Base-by-base conservation (phyloP, 306 rosid species). In the Quercus cerris region DNA sequence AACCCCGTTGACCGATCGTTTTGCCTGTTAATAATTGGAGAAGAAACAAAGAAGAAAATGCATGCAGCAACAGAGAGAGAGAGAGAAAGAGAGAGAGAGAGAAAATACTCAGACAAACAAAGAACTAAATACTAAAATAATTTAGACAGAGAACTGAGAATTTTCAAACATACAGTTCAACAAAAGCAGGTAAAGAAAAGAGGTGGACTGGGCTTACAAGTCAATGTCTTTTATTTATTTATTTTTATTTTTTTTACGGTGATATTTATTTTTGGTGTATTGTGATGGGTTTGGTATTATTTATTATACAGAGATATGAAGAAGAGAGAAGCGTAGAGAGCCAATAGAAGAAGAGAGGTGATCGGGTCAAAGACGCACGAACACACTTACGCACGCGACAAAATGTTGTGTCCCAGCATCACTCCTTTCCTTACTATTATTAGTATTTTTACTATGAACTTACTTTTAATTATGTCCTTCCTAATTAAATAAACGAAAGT, bases 1-100 rank as follows among this genome's bases (percentile, higher is more conserved):
- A 19, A 67, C 52, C 52, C 72, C 72, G 72, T 67, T 67, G 72
- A 67, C 72, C 72, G 72, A 35, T 35, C 52, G 72, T 1, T 67
- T 33, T 14, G 46, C 72, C 1, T 18, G 72, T 6, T 22, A 5
- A 4, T 28, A 22, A 11, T 5, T 28, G 30, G 17, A 2, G 23
- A 67, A 1, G 9, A 19, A 23, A 20, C 25, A 17, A 31, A 7
- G 35, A 67, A 44, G 19, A 46, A 30, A 6, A 67, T 46, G 20
- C 25, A 35, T 22, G 14, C 72, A 18, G 49, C 72, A 9, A 31
- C 19, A 31, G 10, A 22, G 14, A 33, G 8, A 23, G 72, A 28
- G 31, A 28, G 1, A 25, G 1, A 46, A 27, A 33, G 18, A 2
- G 2, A 22, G 49, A 66, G 23, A 66, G 23, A 18, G n/a, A 22